phyloP scores from a whole-genome alignment of 805 yeast genomes.

The Yamadazyma takamatsuzukensis region DNA sequence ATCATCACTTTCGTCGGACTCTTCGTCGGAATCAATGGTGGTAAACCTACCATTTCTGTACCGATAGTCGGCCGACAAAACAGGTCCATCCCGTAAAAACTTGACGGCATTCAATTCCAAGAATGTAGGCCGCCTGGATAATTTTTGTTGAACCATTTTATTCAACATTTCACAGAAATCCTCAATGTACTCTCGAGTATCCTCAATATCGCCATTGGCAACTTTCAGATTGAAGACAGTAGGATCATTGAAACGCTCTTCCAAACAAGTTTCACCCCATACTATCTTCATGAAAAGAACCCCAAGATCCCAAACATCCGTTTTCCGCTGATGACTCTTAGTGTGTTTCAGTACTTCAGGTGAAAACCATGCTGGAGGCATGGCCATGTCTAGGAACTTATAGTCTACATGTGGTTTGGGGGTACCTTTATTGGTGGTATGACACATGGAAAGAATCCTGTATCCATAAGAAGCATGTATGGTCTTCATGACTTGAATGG shows the following conservation, averaged over 20 bases:
- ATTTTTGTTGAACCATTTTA: constrained; percentile 59
- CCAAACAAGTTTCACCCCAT: constrained; percentile 51
- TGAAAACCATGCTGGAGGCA: constrained; percentile 61
- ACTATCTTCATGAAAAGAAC: constrained; percentile 52
- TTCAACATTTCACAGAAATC: constrained; percentile 63
- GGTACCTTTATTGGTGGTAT: constrained; percentile 17
- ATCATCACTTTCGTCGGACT: constrained; percentile 3
- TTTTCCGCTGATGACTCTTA: constrained; percentile 60
- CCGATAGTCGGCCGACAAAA: constrained; percentile 12
- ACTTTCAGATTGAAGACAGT: constrained; percentile 33
- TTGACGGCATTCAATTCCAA: constrained; percentile 80
- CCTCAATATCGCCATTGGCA: constrained; percentile 33
- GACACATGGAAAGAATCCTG: constrained; percentile 24
- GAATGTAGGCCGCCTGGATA: constrained; percentile 75
- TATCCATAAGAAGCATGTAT: constrained; percentile 52
- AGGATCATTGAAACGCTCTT: constrained; percentile 43
- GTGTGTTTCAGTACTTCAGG: constrained; percentile 57
- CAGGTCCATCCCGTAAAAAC: constrained; percentile 72
- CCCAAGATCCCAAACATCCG: constrained; percentile 94
- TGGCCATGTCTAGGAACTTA: constrained; percentile 6
- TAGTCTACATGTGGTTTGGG: constrained; percentile 6
- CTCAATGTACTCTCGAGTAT: constrained; percentile 65
- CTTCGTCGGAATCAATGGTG: constrained; percentile 1
- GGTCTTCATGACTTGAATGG: constrained; percentile 51
- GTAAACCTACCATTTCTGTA: constrained; percentile 11